Evolutionary conservation across 2,329 filamentous ascomycete genomes (phyloP), one percentile per base, ranked within the genome.

Genomic region (Fusarium sp.): DNA sequence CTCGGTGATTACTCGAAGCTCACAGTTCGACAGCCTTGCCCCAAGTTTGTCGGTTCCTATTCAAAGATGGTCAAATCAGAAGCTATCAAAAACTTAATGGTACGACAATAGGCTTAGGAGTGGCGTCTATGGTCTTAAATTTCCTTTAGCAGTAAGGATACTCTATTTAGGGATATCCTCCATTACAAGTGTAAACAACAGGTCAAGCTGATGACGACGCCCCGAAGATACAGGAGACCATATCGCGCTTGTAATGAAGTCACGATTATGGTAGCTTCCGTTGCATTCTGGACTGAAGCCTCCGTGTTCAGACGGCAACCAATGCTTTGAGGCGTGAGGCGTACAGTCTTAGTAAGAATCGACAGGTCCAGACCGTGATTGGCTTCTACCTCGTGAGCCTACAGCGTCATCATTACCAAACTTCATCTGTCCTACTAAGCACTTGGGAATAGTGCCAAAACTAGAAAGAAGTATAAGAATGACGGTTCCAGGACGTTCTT

Each of bases 381-480:
- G 38, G 56, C 56, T 44, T 41, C 38, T 39, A 18, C 55, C 23
- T 35, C 19, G n/a, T 33, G 29, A 56, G 10, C 12, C 25, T 29
- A 23, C 35, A 31, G 59, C 65, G 66, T 69, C 66, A 69, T 69
- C 23, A 55, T 69, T 55, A 56, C 19, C 42, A 8, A 44, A 45
- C 23, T 37, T n/a, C n/a, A 12, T 5, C 14, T 5, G 10, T 6
- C 7, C n/a, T 38, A 45, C 56, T 31, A 60, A 39, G 5, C 25
- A 29, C 16, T 51, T 67, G 21, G 12, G 19, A 44, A 27, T 23
- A 31, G 23, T n/a, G 21, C 9, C 25, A 25, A 25, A 7, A 3
- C n/a, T 29, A n/a, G 7, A 44, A 10, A 31, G 16, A 15, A 29
- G 18, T 41, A 55, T 51, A 58, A 63, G 10, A 42, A n/a, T 6